A percentile compares a stretch with the other conserved stretches of the same genome.
Conservation (phyloP, 2,329 filamentous ascomycete species). For the Acrodontium crateriforme region DNA sequence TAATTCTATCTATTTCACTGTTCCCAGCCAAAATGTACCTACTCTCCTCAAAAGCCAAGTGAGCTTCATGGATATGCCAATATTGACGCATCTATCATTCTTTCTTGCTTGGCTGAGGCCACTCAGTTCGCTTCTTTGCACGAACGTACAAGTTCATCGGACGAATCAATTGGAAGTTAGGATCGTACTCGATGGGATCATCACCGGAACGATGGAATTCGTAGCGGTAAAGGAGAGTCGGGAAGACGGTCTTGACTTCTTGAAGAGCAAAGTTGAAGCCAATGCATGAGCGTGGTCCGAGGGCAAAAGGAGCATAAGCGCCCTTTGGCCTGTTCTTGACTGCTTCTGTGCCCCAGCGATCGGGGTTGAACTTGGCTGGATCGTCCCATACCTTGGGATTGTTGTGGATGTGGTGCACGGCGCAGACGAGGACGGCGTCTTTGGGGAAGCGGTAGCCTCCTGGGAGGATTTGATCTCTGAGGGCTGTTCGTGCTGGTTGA, state of each 20-base stretch:
- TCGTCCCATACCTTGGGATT: conserved; percentile 45
- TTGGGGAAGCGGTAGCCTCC: conserved; percentile 44
- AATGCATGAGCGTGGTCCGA: conserved; percentile 45
- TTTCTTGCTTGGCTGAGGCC: too few relatives aligned
- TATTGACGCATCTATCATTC: too few relatives aligned
- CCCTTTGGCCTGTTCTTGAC: conserved; percentile 39
- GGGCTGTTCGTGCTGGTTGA: conserved; percentile 45
- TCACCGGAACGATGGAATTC: conserved; percentile 39
- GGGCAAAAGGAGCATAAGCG: conserved; percentile 45
- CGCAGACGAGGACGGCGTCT: conserved; percentile 40
- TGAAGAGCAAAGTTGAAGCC: conserved; percentile 52
- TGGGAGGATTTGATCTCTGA: conserved; percentile 42
- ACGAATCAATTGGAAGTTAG: conserved; percentile 44
- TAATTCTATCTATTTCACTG: too few relatives aligned
- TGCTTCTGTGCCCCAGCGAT: conserved; percentile 43
- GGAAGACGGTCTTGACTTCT: conserved; percentile 46
- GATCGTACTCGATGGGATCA: conserved; percentile 43
- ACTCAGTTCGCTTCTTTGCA: conserved; percentile 36
- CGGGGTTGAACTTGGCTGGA: conserved; percentile 43
- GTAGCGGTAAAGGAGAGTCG: conserved; percentile 46
- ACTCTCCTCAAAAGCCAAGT: too few relatives aligned
- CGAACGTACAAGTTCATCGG: conserved; percentile 42
- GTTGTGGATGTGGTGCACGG: conserved; percentile 33
- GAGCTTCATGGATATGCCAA: too few relatives aligned
- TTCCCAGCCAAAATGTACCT: too few relatives aligned